Conservation (phyloP, 495 filamentous ascomycete species). For the Glutinoglossum americanum region DNA sequence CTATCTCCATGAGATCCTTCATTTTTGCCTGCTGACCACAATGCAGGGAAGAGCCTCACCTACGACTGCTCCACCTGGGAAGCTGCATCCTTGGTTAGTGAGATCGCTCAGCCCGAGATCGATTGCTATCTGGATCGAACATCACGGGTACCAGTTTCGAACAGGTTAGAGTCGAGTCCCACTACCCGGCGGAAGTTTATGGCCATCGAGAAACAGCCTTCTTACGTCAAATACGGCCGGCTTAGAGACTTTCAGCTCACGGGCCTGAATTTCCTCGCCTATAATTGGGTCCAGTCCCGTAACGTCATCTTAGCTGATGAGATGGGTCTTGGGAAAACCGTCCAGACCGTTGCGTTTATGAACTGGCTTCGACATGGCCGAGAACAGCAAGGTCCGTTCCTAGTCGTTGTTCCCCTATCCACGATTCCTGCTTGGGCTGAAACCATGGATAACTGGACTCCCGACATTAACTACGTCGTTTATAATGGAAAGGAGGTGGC, state of each 20-base stretch:
- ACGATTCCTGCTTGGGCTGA: constrained; percentile 97
- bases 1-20: constrained; percentile 3
- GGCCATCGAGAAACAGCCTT: constrained; percentile 53
- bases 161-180: constrained; percentile 48
- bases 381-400: constrained; percentile 77
- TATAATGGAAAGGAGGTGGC: constrained; percentile 77
- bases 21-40: constrained; percentile 9
- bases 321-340: constrained; percentile 96
- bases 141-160: constrained; percentile 50
- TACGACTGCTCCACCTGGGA: constrained; percentile 97
- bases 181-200: constrained; percentile 51
- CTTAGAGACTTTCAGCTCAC: constrained; percentile 87
- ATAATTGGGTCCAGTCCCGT: constrained; percentile 77
- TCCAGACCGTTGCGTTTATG: constrained; percentile 91
- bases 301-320: constrained; percentile 96
- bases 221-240: constrained; percentile 66
- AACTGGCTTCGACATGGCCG: constrained; percentile 93
- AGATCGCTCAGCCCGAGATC: constrained; percentile 64
- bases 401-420: constrained; percentile 85
- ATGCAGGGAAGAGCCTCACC: constrained; percentile 45
- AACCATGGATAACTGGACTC: constrained; percentile 91
- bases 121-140: constrained; percentile 75
- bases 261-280: constrained; percentile 81
- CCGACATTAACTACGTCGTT: constrained; percentile 89
- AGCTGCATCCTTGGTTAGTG: constrained; percentile 43